Conservation (phyloP, 768 basidiomycete species). For the Rickenella mellea region DNA sequence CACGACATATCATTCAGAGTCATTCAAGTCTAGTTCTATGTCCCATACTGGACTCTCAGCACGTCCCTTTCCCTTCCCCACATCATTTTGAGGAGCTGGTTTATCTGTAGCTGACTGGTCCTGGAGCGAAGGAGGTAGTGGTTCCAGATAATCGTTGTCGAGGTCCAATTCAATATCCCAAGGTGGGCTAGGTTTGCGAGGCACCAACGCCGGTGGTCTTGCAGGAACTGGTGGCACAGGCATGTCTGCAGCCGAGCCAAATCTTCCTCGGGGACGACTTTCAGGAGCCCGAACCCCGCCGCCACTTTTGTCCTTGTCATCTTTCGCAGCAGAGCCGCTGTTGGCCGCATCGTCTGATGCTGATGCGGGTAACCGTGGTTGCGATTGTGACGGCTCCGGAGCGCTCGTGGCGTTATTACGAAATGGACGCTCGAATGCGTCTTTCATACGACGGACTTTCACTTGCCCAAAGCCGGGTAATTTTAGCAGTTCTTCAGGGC, state of each 20-base stretch:
- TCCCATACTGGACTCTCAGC: constrained; percentile 23
- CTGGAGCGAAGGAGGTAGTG: constrained; percentile 6
- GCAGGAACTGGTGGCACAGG: background rate
- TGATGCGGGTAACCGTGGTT: constrained; percentile 8
- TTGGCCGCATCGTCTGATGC: constrained; percentile 3
- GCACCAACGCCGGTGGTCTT: constrained; percentile 5
- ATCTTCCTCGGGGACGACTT: background rate
- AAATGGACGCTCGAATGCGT: constrained; percentile 87
- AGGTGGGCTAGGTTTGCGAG: constrained; percentile 42
- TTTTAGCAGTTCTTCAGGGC: constrained; percentile 63
- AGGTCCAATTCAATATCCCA: constrained; percentile 71
- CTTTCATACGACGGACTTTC: constrained; percentile 85
- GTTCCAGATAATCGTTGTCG: constrained; percentile 16
- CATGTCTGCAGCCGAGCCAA: constrained; percentile 3
- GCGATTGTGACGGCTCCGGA: constrained; percentile 23
- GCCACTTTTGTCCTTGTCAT: background rate
- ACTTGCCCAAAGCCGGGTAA: constrained; percentile 92
- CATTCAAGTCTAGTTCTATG: constrained; percentile 39
- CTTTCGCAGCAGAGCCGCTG: background rate
- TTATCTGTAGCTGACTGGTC: background rate
- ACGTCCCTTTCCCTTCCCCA: constrained; percentile 11
- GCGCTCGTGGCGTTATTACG: constrained; percentile 52
- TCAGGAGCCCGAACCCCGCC: background rate
- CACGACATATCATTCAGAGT: too few species aligned
- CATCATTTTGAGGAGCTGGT: too few species aligned